phyloP scores from a whole-genome alignment of 2,329 filamentous ascomycete genomes.

The Bipolaris victoriae region DNA sequence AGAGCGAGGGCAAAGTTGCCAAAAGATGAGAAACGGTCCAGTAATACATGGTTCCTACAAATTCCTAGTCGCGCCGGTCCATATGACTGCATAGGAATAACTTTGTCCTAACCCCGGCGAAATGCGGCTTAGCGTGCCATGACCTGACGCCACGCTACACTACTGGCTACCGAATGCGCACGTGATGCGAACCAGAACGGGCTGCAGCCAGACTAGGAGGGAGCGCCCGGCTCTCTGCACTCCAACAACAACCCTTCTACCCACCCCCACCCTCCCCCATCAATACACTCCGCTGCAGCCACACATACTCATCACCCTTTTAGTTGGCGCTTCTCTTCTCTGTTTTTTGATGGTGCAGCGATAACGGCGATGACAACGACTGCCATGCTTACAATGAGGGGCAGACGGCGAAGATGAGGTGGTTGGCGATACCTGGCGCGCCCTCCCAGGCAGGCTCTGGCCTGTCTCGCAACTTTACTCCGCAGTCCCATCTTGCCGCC shows the following conservation, averaged over 20 bases:
- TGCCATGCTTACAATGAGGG: not conserved
- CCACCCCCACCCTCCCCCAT: slow-evolving; percentile 5
- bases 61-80: slow-evolving; percentile 10
- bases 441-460: not conserved
- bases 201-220: not conserved
- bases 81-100: slow-evolving; percentile 26
- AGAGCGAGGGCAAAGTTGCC: slow-evolving; percentile 19
- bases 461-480: slow-evolving; percentile 1
- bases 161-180: not conserved
- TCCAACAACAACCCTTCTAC: slow-evolving; percentile 4
- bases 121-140: slow-evolving; percentile 24
- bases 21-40: slow-evolving; percentile 14
- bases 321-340: not conserved
- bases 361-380: slow-evolving; percentile 4
- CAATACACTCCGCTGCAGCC: not conserved
- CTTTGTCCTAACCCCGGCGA: slow-evolving; percentile 16
- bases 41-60: slow-evolving; percentile 24
- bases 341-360: not conserved
- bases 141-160: slow-evolving; percentile 7
- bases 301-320: not conserved
- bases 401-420: slow-evolving; percentile 3
- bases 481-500: not conserved
- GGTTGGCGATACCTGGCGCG: not conserved
- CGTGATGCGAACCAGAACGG: slow-evolving; percentile 10
- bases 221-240: not conserved